Evolutionary conservation across 1,139 yeast species (phyloP).

Genomic region (Taphrina wiesneri): DNA sequence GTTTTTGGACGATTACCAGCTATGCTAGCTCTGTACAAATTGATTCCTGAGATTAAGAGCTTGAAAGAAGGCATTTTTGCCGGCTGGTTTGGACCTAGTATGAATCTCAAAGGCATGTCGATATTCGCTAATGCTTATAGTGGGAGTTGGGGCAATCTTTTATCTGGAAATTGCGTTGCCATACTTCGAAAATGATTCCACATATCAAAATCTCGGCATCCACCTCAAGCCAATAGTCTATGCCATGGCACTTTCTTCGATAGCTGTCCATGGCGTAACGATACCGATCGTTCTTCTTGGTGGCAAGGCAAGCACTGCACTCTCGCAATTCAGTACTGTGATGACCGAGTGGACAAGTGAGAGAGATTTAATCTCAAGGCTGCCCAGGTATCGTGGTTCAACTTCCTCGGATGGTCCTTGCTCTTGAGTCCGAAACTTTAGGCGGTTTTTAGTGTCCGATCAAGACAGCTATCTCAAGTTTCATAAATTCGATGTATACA

Average conservation of each 20-base stretch:
- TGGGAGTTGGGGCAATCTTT: slow-evolving; percentile 51
- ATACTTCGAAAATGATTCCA: slow-evolving; percentile 35
- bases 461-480: too few relatives aligned
- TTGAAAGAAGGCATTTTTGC: slow-evolving; percentile 50
- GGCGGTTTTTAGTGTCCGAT: too few relatives aligned
- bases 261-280: slow-evolving; percentile 45
- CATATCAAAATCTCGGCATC: slow-evolving; percentile 36
- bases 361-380: background rate
- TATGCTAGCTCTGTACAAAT: slow-evolving; percentile 45
- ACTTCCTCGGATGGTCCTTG: background rate
- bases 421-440: background rate
- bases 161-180: slow-evolving; percentile 42
- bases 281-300: slow-evolving; percentile 41
- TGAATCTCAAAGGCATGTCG: background rate
- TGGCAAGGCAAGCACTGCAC: slow-evolving; percentile 3
- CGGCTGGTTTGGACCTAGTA: slow-evolving; percentile 51
- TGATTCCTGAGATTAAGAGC: slow-evolving; percentile 48
- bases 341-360: background rate
- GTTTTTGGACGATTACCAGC: slow-evolving; percentile 48
- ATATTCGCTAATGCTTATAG: background rate
- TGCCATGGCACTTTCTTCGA: slow-evolving; percentile 43
- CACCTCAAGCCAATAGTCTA: slow-evolving; percentile 42
- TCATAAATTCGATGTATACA: too few relatives aligned
- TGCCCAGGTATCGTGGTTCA: background rate
- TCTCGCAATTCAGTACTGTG: background rate